Conservation (phyloP, 192 early-diverging fungal species). For the Cetraspora pellucida region DNA sequence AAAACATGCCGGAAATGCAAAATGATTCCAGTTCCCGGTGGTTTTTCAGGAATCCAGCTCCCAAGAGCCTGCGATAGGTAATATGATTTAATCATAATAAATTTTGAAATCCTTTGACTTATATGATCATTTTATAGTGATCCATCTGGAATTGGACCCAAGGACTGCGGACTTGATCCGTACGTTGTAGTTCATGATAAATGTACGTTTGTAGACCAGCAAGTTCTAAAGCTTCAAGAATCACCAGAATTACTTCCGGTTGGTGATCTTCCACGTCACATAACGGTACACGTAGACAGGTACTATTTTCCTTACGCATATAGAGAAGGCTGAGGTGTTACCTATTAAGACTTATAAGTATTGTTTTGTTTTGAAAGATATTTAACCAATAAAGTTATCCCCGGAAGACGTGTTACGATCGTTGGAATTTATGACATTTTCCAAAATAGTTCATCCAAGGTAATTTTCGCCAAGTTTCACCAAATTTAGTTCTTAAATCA, state of each 20-base stretch:
- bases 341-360: background rate
- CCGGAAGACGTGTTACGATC: conserved; percentile 88
- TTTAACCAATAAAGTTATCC: conserved; percentile 88
- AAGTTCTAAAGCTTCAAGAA: conserved; percentile 97
- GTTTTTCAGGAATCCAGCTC: conserved; percentile 81
- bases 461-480: conserved; percentile 34
- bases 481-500: background rate
- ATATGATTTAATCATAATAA: background rate
- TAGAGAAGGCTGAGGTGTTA: background rate
- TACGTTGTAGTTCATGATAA: conserved; percentile 95
- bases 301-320: conserved; percentile 28
- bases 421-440: conserved; percentile 96
- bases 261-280: conserved; percentile 96
- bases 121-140: conserved; percentile 28
- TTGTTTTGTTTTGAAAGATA: conserved; percentile 46
- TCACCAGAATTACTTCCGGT: conserved; percentile 96
- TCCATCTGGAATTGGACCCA: conserved; percentile 44
- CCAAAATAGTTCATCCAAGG: conserved; percentile 63
- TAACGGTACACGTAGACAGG: conserved; percentile 88
- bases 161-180: conserved; percentile 84
- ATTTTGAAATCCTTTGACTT: background rate
- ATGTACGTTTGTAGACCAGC: conserved; percentile 94
- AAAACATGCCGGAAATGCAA: conserved; percentile 83
- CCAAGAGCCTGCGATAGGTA: conserved; percentile 90
- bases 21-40: conserved; percentile 76